These are phyloP conservation scores for Colletotrichum liriopes DNA, from an alignment of 2,329 filamentous ascomycete species.

Conservation along the genomic window DNA sequence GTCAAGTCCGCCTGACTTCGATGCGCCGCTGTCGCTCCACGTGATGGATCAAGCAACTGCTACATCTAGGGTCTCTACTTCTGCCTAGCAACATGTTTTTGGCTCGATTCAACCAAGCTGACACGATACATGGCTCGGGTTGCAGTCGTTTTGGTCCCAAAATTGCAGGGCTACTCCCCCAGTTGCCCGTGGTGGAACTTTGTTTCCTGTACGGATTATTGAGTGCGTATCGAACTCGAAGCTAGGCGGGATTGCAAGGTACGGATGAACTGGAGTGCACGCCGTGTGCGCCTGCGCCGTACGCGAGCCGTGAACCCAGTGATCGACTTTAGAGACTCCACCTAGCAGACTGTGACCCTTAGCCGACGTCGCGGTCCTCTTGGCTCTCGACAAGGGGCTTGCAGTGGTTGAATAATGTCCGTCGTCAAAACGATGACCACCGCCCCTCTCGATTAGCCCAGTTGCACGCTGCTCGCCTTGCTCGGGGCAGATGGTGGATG, in stretches of 20 bases:
- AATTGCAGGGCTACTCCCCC: not conserved
- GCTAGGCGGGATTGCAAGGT: not conserved
- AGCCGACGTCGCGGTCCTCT: not conserved
- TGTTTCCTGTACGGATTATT: not conserved
- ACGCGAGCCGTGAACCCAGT: not conserved
- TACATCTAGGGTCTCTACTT: too few species aligned
- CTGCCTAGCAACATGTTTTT: too few species aligned
- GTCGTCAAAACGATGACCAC: not conserved
- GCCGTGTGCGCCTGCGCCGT: too few species aligned
- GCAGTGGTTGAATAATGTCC: not conserved
- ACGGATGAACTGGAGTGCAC: not conserved
- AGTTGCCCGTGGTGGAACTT: not conserved
- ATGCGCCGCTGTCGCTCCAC: too few species aligned
- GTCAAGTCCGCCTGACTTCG: too few species aligned
- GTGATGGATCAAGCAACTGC: too few species aligned
- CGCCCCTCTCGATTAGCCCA: not conserved
- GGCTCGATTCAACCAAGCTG: not conserved
- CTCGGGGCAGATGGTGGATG: not conserved
- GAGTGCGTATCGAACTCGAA: not conserved
- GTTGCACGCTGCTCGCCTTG: too few species aligned
- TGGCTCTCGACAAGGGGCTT: not conserved
- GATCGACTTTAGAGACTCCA: not conserved
- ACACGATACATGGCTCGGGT: not conserved
- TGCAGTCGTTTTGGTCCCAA: not conserved
- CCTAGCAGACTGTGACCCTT: not conserved